Evolutionary conservation across 2,329 filamentous ascomycete species (phyloP).

Genomic region (Neodidymelliopsis sp.): DNA sequence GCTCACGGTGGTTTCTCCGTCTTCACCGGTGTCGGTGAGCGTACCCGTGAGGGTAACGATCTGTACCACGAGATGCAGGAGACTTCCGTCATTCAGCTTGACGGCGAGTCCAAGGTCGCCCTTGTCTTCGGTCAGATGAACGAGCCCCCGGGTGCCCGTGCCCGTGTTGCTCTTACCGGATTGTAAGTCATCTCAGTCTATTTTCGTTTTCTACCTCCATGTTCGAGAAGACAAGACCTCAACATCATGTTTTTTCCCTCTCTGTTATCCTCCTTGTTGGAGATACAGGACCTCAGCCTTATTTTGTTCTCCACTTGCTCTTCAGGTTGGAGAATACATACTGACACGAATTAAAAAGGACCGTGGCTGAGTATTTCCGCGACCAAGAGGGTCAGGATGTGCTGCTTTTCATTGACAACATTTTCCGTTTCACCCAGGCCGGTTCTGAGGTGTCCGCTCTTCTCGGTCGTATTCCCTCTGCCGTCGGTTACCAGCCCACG

Average conservation of each 20-base stretch:
- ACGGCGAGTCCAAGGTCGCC: slow-evolving; percentile 99
- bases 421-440: slow-evolving; percentile 99
- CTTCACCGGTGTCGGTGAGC: slow-evolving; percentile 99
- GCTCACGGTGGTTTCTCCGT: slow-evolving; percentile 99
- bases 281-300: too few relatives aligned
- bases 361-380: slow-evolving; percentile 84
- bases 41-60: slow-evolving; percentile 99
- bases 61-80: slow-evolving; percentile 99
- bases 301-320: too few relatives aligned
- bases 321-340: too few relatives aligned
- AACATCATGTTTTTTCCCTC: slow-evolving; percentile 57
- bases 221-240: too few relatives aligned
- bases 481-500: slow-evolving; percentile 86
- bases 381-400: slow-evolving; percentile 88
- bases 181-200: slow-evolving; percentile 1
- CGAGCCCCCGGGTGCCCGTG: slow-evolving; percentile 99
- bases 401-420: slow-evolving; percentile 99
- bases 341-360: slow-evolving; percentile 43
- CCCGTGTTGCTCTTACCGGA: slow-evolving; percentile 98
- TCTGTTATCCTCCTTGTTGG: not conserved
- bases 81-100: slow-evolving; percentile 98
- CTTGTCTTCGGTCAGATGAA: slow-evolving; percentile 99
- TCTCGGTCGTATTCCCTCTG: slow-evolving; percentile 99
- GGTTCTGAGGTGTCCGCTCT: slow-evolving; percentile 99
- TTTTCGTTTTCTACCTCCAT: not conserved